Evolutionary conservation across 352 stramenopile species (phyloP).

Genomic region (Elongisporangium anandrum): DNA sequence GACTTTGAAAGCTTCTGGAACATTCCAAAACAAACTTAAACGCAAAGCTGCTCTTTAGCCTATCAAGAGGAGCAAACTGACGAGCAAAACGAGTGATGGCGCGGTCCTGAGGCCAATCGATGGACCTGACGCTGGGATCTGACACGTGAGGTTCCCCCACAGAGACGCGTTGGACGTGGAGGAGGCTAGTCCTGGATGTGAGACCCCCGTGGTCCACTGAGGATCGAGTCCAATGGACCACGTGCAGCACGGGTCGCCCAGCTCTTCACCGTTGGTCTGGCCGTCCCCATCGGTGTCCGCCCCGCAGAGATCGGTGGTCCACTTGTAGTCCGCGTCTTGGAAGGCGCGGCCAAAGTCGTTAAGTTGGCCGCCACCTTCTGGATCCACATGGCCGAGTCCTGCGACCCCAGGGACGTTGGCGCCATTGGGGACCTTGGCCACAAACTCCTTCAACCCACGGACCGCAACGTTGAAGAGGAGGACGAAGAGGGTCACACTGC

Average conservation of each 20-base stretch:
- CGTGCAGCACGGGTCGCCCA: slow-evolving; percentile 46
- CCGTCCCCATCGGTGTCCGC: slow-evolving; percentile 35
- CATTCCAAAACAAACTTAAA: not conserved
- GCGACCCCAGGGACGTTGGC: slow-evolving; percentile 22
- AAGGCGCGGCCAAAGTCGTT: slow-evolving; percentile 36
- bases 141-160: slow-evolving; percentile 15
- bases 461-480: not conserved
- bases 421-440: slow-evolving; percentile 30
- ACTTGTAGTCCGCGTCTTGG: slow-evolving; percentile 21
- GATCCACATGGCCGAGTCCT: slow-evolving; percentile 29
- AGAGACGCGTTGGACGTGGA: slow-evolving; percentile 16
- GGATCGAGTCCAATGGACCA: slow-evolving; percentile 6
- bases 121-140: not conserved
- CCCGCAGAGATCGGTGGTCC: slow-evolving; percentile 28
- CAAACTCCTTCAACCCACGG: slow-evolving; percentile 11
- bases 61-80: not conserved
- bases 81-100: not conserved
- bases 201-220: slow-evolving; percentile 18
- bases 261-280: slow-evolving; percentile 44
- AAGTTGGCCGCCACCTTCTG: slow-evolving; percentile 4
- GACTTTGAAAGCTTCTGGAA: not conserved
- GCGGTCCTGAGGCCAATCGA: not conserved
- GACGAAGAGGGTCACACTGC: not conserved
- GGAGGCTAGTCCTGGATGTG: slow-evolving; percentile 17
- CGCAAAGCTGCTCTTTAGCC: not conserved